Conservation (phyloP, 495 filamentous ascomycete genomes). For the Penicillium bialowiezense region DNA sequence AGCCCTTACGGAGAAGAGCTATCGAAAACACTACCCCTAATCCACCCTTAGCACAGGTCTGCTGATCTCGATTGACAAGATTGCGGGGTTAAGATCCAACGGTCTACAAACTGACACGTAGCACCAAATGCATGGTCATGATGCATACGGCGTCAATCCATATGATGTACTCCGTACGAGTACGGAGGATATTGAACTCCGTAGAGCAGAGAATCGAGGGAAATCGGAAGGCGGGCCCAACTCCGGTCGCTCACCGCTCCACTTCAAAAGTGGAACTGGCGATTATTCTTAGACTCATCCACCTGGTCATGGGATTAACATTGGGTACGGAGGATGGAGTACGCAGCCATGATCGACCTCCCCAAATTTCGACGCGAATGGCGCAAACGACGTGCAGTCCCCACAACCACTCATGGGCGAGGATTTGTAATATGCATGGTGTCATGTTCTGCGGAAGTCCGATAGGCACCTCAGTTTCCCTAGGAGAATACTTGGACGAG, state of each 20-base stretch:
- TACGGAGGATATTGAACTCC: background rate
- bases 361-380: background rate
- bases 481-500: background rate
- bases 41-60: background rate
- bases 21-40: background rate
- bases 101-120: background rate
- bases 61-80: slow-evolving; percentile 1
- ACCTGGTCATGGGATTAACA: background rate
- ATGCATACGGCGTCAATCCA: too few species aligned
- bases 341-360: background rate
- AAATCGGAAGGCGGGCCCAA: slow-evolving; percentile 3
- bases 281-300: slow-evolving; percentile 1
- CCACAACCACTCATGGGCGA: background rate
- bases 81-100: slow-evolving; percentile 1
- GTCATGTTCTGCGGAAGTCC: background rate
- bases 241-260: slow-evolving; percentile 9
- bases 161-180: too few species aligned
- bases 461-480: background rate
- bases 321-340: too few species aligned
- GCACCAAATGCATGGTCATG: background rate
- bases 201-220: slow-evolving; percentile 5
- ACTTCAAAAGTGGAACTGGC: too few species aligned
- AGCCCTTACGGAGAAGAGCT: background rate
- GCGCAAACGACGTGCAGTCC: background rate
- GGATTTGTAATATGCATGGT: background rate